Conservation (phyloP, 2,329 filamentous ascomycete genomes). For the Blastomyces percursus region DNA sequence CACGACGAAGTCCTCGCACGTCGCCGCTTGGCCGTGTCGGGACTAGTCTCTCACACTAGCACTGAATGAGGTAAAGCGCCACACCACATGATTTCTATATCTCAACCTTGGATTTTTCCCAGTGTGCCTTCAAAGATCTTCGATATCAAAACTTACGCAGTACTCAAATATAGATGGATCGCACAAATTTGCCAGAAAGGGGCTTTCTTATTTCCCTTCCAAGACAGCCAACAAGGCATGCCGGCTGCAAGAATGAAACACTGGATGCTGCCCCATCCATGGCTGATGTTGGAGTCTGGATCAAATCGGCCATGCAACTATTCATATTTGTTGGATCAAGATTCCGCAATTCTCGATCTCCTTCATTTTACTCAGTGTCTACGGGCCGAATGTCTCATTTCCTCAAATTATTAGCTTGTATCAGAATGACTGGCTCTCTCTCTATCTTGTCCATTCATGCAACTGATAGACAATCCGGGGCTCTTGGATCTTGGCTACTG, state of each 20-base stretch:
- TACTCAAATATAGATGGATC: background rate
- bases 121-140: background rate
- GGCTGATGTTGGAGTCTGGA: background rate
- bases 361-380: background rate
- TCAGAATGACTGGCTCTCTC: background rate
- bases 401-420: background rate
- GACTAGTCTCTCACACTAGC: background rate
- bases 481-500: background rate
- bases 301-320: background rate
- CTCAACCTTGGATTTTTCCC: slow-evolving; percentile 1
- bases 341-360: background rate
- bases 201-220: background rate
- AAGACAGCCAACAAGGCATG: background rate
- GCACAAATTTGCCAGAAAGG: too few species aligned
- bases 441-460: background rate
- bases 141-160: background rate
- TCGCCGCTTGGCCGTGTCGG: background rate
- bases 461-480: background rate
- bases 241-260: background rate
- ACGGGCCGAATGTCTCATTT: background rate
- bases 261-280: background rate
- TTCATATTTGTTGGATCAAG: background rate
- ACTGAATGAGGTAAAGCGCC: background rate
- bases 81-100: slow-evolving; percentile 6
- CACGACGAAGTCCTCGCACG: background rate